phyloP scores from a whole-genome alignment of 2,329 filamentous ascomycete genomes.

The Hypoxylon sp. region DNA sequence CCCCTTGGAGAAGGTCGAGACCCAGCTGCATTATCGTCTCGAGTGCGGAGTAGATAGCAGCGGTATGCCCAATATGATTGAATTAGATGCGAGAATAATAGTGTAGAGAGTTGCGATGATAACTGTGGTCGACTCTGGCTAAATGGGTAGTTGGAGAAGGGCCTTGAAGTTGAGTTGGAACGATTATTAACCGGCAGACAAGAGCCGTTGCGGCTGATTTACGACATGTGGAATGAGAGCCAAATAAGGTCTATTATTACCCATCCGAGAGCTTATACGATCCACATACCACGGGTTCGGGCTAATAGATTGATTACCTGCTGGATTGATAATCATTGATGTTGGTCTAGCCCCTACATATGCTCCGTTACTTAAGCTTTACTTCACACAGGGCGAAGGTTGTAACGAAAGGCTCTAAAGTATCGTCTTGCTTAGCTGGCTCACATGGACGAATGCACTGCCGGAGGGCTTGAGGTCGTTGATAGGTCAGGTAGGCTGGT shows the following conservation, averaged over 20 bases:
- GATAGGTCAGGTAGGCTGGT: no score
- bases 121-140: slow-evolving; percentile 43
- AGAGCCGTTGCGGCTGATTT: slow-evolving; percentile 37
- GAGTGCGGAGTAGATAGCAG: slow-evolving; percentile 40
- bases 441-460: no score
- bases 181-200: slow-evolving; percentile 38
- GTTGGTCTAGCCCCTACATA: slow-evolving; percentile 5
- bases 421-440: neutral
- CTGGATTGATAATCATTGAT: slow-evolving; percentile 1
- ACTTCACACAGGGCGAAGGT: neutral
- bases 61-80: slow-evolving; percentile 24
- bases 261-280: slow-evolving; percentile 17
- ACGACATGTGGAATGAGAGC: neutral
- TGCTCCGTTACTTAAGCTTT: neutral
- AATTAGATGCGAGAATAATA: slow-evolving; percentile 14
- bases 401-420: neutral
- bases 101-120: slow-evolving; percentile 10
- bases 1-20: slow-evolving; percentile 17
- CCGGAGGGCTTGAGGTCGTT: no score
- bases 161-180: slow-evolving; percentile 17
- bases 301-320: slow-evolving; percentile 19
- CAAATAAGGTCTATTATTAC: slow-evolving; percentile 11
- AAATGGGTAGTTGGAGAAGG: slow-evolving; percentile 48
- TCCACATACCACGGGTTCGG: slow-evolving; percentile 2
- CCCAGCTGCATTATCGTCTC: slow-evolving; percentile 19